phyloP scores from a whole-genome alignment of 495 filamentous ascomycete genomes.

The Lasiosphaeria ovina region DNA sequence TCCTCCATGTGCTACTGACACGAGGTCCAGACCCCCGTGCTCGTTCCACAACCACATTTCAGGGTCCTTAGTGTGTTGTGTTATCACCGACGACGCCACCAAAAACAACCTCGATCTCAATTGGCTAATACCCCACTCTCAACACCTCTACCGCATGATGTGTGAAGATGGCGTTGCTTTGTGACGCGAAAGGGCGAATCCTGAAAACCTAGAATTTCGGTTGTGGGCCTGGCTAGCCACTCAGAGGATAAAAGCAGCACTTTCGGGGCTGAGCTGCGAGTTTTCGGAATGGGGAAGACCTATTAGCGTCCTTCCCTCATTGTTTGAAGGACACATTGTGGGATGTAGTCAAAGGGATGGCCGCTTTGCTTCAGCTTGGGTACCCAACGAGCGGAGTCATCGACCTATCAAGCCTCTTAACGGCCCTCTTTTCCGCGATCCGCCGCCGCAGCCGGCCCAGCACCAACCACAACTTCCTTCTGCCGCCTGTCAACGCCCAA shows the following conservation, averaged over 20 bases:
- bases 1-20: neutral
- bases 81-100: neutral
- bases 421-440: conserved; percentile 9
- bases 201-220: neutral
- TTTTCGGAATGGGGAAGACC: conserved; percentile 1
- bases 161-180: neutral
- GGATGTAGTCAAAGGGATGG: neutral
- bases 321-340: neutral
- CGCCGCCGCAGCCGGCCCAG: conserved; percentile 1
- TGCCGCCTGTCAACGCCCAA: conserved; percentile 40
- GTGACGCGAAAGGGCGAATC: neutral
- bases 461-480: conserved; percentile 17
- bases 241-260: neutral
- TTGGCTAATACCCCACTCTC: neutral
- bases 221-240: neutral
- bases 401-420: conserved; percentile 1
- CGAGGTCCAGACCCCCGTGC: neutral
- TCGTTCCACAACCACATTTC: neutral
- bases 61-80: neutral
- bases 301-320: neutral
- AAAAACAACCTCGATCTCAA: neutral
- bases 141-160: neutral
- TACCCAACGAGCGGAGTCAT: neutral
- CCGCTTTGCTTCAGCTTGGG: neutral
- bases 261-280: neutral